A percentile compares a stretch with the other conserved stretches of the same genome.
Evolutionary conservation across 2,329 filamentous ascomycete species (phyloP).

Genomic region (Corinectria fuckeliana): DNA sequence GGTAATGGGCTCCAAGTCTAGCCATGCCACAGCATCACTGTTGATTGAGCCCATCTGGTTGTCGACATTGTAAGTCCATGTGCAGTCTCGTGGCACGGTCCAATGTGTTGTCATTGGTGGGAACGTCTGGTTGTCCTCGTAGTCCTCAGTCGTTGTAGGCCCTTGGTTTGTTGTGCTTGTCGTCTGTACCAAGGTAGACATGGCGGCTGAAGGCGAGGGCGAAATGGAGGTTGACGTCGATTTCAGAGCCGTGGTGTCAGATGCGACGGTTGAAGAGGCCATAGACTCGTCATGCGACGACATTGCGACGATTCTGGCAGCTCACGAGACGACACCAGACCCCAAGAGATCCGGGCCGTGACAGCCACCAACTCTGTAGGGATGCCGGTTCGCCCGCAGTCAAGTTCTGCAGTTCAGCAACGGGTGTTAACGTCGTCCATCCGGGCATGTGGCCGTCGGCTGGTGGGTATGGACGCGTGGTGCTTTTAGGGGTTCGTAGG

Average conservation of each 20-base stretch:
- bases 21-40: conserved; percentile 43
- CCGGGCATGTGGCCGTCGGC: conserved; percentile 20
- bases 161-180: conserved; percentile 19
- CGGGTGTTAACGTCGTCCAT: conserved; percentile 33
- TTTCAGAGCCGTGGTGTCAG: conserved; percentile 12
- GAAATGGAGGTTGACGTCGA: conserved; percentile 13
- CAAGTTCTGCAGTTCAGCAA: conserved; percentile 31
- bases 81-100: conserved; percentile 45
- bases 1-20: conserved; percentile 46
- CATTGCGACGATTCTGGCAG: conserved; percentile 18
- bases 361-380: conserved; percentile 25
- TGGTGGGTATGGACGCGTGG: conserved; percentile 16
- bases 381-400: conserved; percentile 28
- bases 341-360: conserved; percentile 10
- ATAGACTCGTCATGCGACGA: conserved; percentile 21
- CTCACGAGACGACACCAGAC: conserved; percentile 11
- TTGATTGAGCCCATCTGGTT: conserved; percentile 30
- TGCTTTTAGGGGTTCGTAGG: conserved; percentile 10
- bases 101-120: conserved; percentile 49
- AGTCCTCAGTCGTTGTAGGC: conserved; percentile 28
- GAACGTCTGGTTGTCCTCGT: conserved; percentile 32
- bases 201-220: conserved; percentile 25
- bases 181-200: conserved; percentile 26
- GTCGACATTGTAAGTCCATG: conserved; percentile 47
- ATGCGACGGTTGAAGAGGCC: conserved; percentile 16